phyloP scores from a whole-genome alignment of 176 grass and related monocot species.

The Musa itinerans region DNA sequence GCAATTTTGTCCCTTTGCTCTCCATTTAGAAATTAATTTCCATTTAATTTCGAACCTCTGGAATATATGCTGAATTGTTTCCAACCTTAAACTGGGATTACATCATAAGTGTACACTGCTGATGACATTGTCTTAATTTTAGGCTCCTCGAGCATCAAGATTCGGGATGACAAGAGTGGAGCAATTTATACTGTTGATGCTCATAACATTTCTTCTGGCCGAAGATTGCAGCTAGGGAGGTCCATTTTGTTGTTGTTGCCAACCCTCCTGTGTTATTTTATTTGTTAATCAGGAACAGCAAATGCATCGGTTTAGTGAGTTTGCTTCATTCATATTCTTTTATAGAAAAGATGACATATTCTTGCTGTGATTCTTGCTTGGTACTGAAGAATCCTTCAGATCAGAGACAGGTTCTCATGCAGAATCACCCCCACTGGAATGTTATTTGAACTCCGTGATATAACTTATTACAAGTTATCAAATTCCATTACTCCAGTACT shows the following conservation, averaged over 20 bases:
- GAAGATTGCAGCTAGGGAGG: conserved; percentile 40
- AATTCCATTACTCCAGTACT: too few species aligned
- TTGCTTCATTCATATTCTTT: conserved; percentile 14
- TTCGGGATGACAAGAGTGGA: conserved; percentile 58
- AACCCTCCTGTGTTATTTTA: conserved; percentile 8
- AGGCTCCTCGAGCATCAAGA: conserved; percentile 94
- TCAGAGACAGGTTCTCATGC: not conserved
- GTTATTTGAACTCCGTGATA: not conserved
- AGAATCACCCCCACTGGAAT: too few species aligned
- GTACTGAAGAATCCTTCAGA: not conserved
- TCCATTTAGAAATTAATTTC: not conserved
- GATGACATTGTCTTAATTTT: conserved; percentile 6
- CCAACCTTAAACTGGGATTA: too few species aligned
- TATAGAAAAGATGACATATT: not conserved
- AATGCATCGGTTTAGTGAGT: not conserved
- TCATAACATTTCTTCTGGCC: conserved; percentile 47
- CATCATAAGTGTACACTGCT: too few species aligned
- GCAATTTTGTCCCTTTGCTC: not conserved
- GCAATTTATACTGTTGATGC: conserved; percentile 39
- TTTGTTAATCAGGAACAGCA: not conserved
- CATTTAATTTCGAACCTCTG: not conserved
- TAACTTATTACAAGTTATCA: not conserved
- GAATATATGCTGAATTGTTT: too few species aligned
- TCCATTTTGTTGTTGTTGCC: conserved; percentile 31
- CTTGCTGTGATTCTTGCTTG: not conserved